Conservation (phyloP, 108 stramenopile species). For the Nannochloropsis oceanica region DNA sequence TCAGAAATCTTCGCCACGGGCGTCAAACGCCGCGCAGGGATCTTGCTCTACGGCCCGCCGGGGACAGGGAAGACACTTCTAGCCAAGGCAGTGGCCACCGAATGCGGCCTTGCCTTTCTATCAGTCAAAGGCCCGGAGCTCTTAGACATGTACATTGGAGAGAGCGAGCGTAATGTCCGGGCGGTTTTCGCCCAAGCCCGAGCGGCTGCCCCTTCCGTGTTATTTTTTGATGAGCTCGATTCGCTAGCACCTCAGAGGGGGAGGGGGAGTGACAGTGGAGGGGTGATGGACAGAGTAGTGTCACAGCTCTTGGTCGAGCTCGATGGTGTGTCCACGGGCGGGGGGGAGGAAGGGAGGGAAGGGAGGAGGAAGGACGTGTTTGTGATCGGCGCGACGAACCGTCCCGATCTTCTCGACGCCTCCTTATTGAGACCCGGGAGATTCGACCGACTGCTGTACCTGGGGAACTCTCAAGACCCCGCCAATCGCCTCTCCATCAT, state of each 20-base stretch:
- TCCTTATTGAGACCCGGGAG: conserved; percentile 34
- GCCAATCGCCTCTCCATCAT: conserved; percentile 55
- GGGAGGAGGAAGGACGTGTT: conserved; percentile 13
- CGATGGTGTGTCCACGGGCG: conserved; percentile 38
- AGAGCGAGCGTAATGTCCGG: conserved; percentile 92
- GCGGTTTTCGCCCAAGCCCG: conserved; percentile 64
- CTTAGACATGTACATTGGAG: conserved; percentile 90
- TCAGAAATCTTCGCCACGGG: conserved; percentile 82
- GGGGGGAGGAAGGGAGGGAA: neutral
- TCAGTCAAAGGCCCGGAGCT: conserved; percentile 91
- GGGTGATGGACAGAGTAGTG: conserved; percentile 89
- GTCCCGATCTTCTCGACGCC: conserved; percentile 32
- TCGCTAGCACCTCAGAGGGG: conserved; percentile 56
- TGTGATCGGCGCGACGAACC: conserved; percentile 34
- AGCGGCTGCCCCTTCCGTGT: conserved; percentile 51
- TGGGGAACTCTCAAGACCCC: conserved; percentile 58
- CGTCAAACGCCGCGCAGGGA: conserved; percentile 86
- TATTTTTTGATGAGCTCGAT: conserved; percentile 91
- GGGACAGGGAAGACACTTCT: conserved; percentile 54
- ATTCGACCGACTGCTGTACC: conserved; percentile 45
- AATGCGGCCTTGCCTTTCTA: conserved; percentile 90
- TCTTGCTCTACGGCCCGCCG: conserved; percentile 83
- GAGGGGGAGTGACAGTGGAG: conserved; percentile 59
- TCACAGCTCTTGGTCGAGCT: conserved; percentile 72
- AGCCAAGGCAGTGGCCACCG: conserved; percentile 69